These are phyloP conservation scores for Ascochyta rabiei DNA, from an alignment of 2,329 filamentous ascomycete genomes.

Conservation along the genomic window DNA sequence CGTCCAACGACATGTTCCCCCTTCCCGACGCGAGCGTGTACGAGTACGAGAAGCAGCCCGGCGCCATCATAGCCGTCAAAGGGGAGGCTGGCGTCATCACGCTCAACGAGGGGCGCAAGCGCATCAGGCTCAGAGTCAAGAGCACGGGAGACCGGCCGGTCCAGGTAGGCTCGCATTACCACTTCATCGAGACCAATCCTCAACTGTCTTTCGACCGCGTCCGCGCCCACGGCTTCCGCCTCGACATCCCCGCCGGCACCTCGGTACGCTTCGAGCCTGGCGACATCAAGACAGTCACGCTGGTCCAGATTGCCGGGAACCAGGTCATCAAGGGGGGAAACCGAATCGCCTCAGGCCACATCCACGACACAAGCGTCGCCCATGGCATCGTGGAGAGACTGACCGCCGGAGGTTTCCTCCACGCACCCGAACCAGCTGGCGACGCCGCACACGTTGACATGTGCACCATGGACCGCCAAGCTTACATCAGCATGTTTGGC, in stretches of 20 bases:
- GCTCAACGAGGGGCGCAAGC: slow-evolving; percentile 75
- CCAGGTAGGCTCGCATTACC: slow-evolving; percentile 92
- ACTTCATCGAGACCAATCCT: slow-evolving; percentile 94
- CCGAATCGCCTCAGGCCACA: slow-evolving; percentile 71
- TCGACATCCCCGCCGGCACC: slow-evolving; percentile 90
- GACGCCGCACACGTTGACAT: slow-evolving; percentile 63
- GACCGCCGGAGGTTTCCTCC: slow-evolving; percentile 76
- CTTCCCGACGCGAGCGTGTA: slow-evolving; percentile 69
- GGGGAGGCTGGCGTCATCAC: slow-evolving; percentile 66
- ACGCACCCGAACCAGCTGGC: slow-evolving; percentile 69
- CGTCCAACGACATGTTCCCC: slow-evolving; percentile 71
- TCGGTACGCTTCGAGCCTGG: slow-evolving; percentile 94
- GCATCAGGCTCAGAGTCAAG: slow-evolving; percentile 76
- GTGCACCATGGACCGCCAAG: slow-evolving; percentile 74
- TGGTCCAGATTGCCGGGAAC: slow-evolving; percentile 86
- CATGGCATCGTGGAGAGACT: slow-evolving; percentile 72
- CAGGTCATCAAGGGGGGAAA: slow-evolving; percentile 86
- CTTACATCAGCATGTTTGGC: slow-evolving; percentile 89
- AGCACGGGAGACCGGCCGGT: slow-evolving; percentile 89
- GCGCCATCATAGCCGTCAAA: slow-evolving; percentile 76
- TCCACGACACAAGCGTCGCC: slow-evolving; percentile 66
- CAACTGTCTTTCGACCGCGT: slow-evolving; percentile 86
- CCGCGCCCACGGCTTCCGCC: slow-evolving; percentile 79
- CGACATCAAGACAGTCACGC: slow-evolving; percentile 84
- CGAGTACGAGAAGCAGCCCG: slow-evolving; percentile 71